phyloP scores from a whole-genome alignment of 2,329 filamentous ascomycete genomes.

The Penicillium sp. region DNA sequence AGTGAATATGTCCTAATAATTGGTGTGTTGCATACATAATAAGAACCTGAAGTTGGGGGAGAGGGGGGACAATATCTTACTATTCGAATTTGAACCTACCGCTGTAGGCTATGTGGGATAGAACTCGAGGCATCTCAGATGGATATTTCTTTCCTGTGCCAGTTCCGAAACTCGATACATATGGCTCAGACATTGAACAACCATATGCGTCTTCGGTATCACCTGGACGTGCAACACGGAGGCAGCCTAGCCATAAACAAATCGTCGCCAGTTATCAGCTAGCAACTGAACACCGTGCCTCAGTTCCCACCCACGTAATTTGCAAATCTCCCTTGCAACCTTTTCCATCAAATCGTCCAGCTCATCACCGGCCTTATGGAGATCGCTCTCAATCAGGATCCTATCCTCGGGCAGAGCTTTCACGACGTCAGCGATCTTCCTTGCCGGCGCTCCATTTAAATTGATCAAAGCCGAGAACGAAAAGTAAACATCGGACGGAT shows the following conservation, averaged over 20 bases:
- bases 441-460: constrained; percentile 57
- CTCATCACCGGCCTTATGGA: constrained; percentile 75
- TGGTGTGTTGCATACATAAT: no score
- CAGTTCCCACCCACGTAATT: constrained; percentile 74
- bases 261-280: constrained; percentile 74
- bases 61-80: no score
- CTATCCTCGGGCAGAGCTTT: constrained; percentile 73
- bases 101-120: no score
- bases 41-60: no score
- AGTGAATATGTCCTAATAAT: no score
- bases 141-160: no score
- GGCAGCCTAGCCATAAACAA: constrained; percentile 63
- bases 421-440: constrained; percentile 67
- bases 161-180: no score
- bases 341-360: constrained; percentile 81
- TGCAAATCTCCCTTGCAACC: constrained; percentile 74
- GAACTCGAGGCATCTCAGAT: no score
- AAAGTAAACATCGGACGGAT: constrained; percentile 79
- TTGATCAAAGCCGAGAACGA: constrained; percentile 89
- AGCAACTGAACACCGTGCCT: constrained; percentile 69
- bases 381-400: constrained; percentile 85
- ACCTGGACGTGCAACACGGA: background rate
- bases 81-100: no score
- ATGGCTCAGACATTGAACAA: no score
- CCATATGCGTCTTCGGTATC: no score